Evolutionary conservation across 495 filamentous ascomycete species (phyloP), one percentile per base, ranked within the genome.

Genomic region (Pseudomonodictys pantanalensis): DNA sequence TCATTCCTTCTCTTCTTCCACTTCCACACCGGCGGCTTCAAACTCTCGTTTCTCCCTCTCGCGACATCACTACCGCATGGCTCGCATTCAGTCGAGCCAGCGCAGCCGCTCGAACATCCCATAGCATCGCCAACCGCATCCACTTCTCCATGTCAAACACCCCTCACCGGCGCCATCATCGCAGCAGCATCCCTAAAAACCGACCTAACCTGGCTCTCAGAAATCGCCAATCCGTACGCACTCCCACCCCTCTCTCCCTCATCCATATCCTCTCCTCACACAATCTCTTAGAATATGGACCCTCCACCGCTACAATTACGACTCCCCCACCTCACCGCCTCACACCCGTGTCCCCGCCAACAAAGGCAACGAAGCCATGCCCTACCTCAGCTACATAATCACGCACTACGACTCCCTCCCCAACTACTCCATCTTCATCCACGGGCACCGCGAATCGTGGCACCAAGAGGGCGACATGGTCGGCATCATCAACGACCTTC

Each of bases 371-470:
- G 57, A 54, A 38, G 57, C 48, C 2, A 54, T 60, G 57, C 20
- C 48, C 3, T 60, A 60, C 29, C 49, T 54, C 6, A 32, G 29
- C 15, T 60, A 46, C 28, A 48, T 53, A 2, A 60, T 60, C 23
- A 47, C 30, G 25, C 1, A 60, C 25, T 60, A 47, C 18, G 48
- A 53, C 28, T 20, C 10, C 1, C 57, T 60, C 4, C 57, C 57
- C 10, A 12, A 25, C n/a, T 38, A 30, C 48, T 33, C 41, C 1
- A 46, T 60, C 39, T 60, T 60, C 30, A 22, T 60, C 20, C 57
- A 60, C 20, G 76, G 80, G 4, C 84, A 89, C 53, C 79, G 82
- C 51, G 76, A 64, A 32, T 76, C 83, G 2, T 88, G 85, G 81
- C 87, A 90, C 62, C 83, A 87, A 55, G 73, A 79, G 29, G 67